Percentiles rank a stretch among this genome's conserved stretches.
phyloP scores from a whole-genome alignment of 805 yeast genomes.

The Barnettozyma sp. region DNA sequence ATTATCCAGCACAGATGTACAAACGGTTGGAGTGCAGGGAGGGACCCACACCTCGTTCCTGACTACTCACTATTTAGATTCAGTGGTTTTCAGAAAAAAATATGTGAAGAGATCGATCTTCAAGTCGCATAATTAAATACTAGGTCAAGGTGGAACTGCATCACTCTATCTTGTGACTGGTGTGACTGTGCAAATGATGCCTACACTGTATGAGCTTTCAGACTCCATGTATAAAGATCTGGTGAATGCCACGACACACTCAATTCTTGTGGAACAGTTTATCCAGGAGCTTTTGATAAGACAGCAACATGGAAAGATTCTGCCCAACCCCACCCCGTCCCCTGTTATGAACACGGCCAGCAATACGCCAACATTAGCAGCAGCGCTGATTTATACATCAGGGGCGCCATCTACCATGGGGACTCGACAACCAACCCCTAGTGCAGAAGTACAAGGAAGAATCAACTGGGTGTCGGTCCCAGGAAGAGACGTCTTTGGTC shows the following conservation, averaged over 20 bases:
- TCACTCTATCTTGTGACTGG: no score
- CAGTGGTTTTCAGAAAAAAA: neutral
- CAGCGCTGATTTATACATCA: constrained; percentile 1
- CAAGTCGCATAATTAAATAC: no score
- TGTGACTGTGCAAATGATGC: neutral
- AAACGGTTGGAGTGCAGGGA: no score
- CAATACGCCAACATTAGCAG: neutral
- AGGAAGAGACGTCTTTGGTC: constrained; percentile 41
- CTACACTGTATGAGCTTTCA: constrained; percentile 7
- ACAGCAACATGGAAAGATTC: constrained; percentile 5
- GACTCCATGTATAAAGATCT: constrained; percentile 8
- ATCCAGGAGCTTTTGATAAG: constrained; percentile 8
- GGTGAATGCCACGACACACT: constrained; percentile 6
- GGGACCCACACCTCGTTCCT: no score
- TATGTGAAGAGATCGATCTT: neutral
- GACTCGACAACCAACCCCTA: constrained; percentile 16
- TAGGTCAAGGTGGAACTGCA: no score
- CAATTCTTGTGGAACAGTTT: constrained; percentile 5
- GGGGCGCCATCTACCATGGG: constrained; percentile 1
- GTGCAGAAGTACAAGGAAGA: constrained; percentile 15
- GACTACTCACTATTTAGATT: no score
- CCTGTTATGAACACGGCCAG: constrained; percentile 1
- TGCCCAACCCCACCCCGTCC: constrained; percentile 6
- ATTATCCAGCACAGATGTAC: no score
- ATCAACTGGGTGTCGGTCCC: constrained; percentile 14